Conservation (phyloP, 352 stramenopile species). For the Pelagophyceae sp. region DNA sequence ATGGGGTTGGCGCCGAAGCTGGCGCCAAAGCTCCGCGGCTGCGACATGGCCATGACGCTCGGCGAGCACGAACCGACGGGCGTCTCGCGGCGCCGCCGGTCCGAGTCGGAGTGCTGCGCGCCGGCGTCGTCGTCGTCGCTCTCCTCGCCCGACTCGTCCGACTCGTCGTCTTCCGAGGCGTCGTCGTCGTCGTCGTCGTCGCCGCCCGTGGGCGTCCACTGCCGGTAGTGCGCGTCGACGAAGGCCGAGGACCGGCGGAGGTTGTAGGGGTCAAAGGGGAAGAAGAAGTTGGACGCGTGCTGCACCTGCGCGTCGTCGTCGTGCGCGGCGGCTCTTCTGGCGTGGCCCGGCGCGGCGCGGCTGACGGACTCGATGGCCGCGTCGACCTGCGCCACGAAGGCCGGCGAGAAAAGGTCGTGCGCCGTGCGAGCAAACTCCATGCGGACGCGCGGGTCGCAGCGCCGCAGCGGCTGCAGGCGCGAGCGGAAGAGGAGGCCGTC, state of each 20-base stretch:
- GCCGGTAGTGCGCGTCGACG: not conserved
- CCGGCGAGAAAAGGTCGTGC: not conserved
- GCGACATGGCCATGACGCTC: not conserved
- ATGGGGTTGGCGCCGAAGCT: not conserved
- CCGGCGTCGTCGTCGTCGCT: not conserved
- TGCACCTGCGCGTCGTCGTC: not conserved
- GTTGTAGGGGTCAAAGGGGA: slow-evolving; percentile 8
- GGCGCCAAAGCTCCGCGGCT: not conserved
- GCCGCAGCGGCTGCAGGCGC: not conserved
- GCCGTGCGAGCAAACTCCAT: not conserved
- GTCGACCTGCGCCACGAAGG: not conserved
- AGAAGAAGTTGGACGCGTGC: not conserved
- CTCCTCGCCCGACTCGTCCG: too few species aligned
- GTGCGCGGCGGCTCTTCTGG: not conserved
- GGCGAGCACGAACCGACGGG: not conserved
- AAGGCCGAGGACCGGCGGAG: not conserved
- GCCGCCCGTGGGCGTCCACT: not conserved
- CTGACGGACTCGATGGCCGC: not conserved
- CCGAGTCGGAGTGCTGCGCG: not conserved
- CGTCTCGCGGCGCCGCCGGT: not conserved
- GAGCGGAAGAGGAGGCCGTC: not conserved
- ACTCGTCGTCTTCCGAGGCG: too few species aligned
- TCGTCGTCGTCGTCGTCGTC: slow-evolving; percentile 5
- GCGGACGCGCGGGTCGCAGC: not conserved
- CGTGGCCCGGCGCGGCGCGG: not conserved